Evolutionary conservation across 495 filamentous ascomycete species (phyloP).

Genomic region (Pseudoneurospora amorphoporcata): DNA sequence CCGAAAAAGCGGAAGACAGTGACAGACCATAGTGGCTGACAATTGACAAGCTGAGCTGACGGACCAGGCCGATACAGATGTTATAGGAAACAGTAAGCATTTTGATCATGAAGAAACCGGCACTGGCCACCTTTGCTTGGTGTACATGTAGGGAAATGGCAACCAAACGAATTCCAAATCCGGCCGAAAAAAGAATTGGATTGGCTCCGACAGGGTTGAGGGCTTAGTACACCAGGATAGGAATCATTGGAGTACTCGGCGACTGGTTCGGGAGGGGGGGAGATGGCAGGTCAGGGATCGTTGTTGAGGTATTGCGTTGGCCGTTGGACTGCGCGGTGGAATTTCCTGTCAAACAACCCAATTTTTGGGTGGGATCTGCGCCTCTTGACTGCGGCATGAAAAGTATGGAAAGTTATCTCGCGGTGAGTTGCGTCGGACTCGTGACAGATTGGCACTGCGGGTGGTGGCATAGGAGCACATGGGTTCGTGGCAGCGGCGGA

Average conservation of each 20-base stretch:
- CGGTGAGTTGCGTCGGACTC: background rate
- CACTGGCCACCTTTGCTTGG: background rate
- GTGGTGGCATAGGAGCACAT: too few relatives aligned
- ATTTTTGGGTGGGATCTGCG: too few relatives aligned
- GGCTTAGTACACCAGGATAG: background rate
- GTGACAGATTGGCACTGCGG: too few relatives aligned
- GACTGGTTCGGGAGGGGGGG: background rate
- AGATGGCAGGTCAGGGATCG: too few relatives aligned
- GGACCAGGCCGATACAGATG: background rate
- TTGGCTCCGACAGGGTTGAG: background rate
- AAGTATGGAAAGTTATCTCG: background rate
- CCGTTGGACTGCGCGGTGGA: background rate
- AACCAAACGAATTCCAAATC: background rate
- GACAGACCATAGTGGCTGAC: background rate
- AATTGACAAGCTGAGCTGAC: background rate
- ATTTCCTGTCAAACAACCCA: too few relatives aligned
- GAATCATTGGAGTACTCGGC: background rate
- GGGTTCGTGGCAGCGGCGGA: too few relatives aligned
- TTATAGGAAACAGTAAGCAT: background rate
- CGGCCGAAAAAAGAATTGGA: background rate
- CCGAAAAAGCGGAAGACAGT: background rate
- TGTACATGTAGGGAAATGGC: background rate
- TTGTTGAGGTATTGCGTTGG: background rate
- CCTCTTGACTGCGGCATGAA: too few relatives aligned
- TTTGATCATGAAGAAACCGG: background rate